A percentile compares a stretch with the other conserved stretches of the same genome.
phyloP scores from a whole-genome alignment of 2,329 filamentous ascomycete genomes.

The Trichoderma lentiforme region DNA sequence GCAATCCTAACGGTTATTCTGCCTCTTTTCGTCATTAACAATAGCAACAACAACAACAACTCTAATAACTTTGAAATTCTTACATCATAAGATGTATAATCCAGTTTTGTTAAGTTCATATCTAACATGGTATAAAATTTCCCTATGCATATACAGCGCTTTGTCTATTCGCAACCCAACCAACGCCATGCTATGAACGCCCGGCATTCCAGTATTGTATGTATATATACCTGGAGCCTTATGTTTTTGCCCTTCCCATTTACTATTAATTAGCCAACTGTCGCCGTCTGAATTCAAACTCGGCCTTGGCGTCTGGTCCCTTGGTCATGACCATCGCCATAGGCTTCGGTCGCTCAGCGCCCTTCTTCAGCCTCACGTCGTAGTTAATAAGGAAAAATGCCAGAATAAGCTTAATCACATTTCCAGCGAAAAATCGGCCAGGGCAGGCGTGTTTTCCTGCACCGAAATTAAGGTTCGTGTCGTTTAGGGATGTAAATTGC shows the following conservation, averaged over 20 bases:
- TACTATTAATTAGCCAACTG: conserved; percentile 22
- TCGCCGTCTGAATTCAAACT: conserved; percentile 40
- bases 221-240: not conserved
- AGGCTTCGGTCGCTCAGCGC: conserved; percentile 37
- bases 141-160: not conserved
- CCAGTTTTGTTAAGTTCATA: not conserved
- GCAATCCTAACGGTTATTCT: not conserved
- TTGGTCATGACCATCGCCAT: conserved; percentile 42
- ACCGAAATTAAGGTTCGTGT: conserved; percentile 46
- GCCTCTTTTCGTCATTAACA: not conserved
- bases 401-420: conserved; percentile 50
- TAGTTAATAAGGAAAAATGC: conserved; percentile 47
- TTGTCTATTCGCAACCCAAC: too few species aligned
- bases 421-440: conserved; percentile 47
- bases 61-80: not conserved
- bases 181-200: not conserved
- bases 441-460: conserved; percentile 48
- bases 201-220: not conserved
- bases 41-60: not conserved
- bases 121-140: not conserved
- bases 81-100: not conserved
- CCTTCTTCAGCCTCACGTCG: conserved; percentile 39
- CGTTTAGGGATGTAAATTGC: conserved; percentile 43
- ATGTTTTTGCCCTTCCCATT: not conserved
- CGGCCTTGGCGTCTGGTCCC: conserved; percentile 38